A percentile compares a stretch with the other conserved stretches of the same genome.
These are phyloP conservation scores for Aciculoconidium aculeatum DNA, from an alignment of 805 yeast species.

Conservation along the genomic window DNA sequence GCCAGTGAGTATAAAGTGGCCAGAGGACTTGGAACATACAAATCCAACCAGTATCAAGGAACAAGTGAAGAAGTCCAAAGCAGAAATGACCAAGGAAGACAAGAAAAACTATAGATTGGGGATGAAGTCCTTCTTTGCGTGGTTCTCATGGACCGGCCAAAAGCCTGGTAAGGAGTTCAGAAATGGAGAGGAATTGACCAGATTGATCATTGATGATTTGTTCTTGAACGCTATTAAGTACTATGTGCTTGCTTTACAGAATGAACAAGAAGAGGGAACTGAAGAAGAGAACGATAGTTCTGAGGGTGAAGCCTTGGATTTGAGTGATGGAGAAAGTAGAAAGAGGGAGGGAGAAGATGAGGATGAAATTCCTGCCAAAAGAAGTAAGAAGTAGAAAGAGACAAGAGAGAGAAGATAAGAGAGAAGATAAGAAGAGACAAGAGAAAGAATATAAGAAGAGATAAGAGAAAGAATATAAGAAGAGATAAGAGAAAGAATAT, in stretches of 20 bases:
- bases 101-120: constrained; percentile 62
- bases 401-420: neutral
- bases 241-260: constrained; percentile 69
- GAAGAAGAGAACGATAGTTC: constrained; percentile 24
- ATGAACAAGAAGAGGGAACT: constrained; percentile 46
- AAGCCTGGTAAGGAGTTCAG: constrained; percentile 75
- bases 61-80: constrained; percentile 13
- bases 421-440: neutral
- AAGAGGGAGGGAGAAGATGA: constrained; percentile 1
- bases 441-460: neutral
- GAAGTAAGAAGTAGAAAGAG: neutral
- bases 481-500: too few species aligned
- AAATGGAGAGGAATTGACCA: constrained; percentile 72
- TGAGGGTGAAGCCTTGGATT: constrained; percentile 48
- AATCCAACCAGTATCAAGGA: constrained; percentile 49
- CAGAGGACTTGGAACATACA: constrained; percentile 48
- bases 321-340: constrained; percentile 36
- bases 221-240: constrained; percentile 82
- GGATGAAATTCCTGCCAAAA: neutral
- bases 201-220: constrained; percentile 68
- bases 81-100: constrained; percentile 41
- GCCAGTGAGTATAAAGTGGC: constrained; percentile 62
- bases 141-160: constrained; percentile 80
- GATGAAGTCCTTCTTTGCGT: constrained; percentile 80
- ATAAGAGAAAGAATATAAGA: neutral